Conservation (phyloP, 441 rosid species). For the Gossypium davidsonii region DNA sequence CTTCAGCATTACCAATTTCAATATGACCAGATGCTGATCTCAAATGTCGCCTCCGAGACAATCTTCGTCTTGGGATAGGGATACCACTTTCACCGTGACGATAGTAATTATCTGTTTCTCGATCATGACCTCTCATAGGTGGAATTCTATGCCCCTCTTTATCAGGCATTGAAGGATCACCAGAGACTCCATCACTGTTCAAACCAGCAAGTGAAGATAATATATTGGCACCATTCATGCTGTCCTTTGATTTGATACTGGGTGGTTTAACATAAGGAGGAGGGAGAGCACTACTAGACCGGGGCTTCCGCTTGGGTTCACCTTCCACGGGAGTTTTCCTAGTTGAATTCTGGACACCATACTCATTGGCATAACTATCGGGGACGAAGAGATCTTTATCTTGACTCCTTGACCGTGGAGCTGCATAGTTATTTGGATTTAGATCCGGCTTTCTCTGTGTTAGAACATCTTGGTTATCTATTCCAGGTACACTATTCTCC, state of each 20-base stretch:
- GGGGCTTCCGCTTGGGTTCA: slow-evolving; percentile 30
- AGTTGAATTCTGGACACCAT: slow-evolving; percentile 18
- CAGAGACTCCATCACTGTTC: slow-evolving; percentile 22
- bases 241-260: slow-evolving; percentile 40
- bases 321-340: slow-evolving; percentile 30
- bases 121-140: slow-evolving; percentile 20
- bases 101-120: slow-evolving; percentile 15
- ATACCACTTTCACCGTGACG: slow-evolving; percentile 25
- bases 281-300: slow-evolving; percentile 42
- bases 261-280: slow-evolving; percentile 85
- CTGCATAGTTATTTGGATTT: slow-evolving; percentile 21
- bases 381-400: slow-evolving; percentile 23
- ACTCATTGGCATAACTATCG: slow-evolving; percentile 22
- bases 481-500: slow-evolving; percentile 34
- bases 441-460: slow-evolving; percentile 20
- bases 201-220: slow-evolving; percentile 30
- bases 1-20: slow-evolving; percentile 29
- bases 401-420: slow-evolving; percentile 24
- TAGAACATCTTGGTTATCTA: slow-evolving; percentile 22
- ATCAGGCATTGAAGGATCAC: slow-evolving; percentile 29
- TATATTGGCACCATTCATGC: slow-evolving; percentile 27
- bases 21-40: slow-evolving; percentile 32
- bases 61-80: slow-evolving; percentile 44
- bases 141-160: slow-evolving; percentile 26
- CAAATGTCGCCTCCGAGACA: slow-evolving; percentile 48